Evolutionary conservation across 768 basidiomycete genomes (phyloP).

Genomic region (Favolaschia claudopus): DNA sequence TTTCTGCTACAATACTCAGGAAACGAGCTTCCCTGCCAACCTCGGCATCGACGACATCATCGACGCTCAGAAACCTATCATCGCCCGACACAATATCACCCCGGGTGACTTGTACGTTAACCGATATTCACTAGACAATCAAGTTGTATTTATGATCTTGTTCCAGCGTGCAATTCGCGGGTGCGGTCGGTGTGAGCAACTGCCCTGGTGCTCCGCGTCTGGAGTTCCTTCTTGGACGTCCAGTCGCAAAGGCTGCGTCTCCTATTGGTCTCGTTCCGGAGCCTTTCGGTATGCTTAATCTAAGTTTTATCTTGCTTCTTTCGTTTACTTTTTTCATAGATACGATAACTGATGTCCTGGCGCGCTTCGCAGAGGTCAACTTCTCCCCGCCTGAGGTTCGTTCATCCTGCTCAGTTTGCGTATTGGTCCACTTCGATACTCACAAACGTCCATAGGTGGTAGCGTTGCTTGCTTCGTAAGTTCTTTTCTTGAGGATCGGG

Average conservation of each 20-base stretch:
- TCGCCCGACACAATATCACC: slow-evolving; percentile 43
- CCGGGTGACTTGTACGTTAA: slow-evolving; percentile 55
- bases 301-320: background rate
- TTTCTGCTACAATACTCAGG: slow-evolving; percentile 21
- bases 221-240: slow-evolving; percentile 31
- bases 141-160: background rate
- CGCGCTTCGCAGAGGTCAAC: slow-evolving; percentile 43
- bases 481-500: background rate
- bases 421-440: background rate
- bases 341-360: slow-evolving; percentile 39
- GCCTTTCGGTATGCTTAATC: background rate
- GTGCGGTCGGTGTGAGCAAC: slow-evolving; percentile 38
- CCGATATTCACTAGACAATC: too few species aligned
- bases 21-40: slow-evolving; percentile 52
- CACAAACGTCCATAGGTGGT: too few species aligned
- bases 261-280: slow-evolving; percentile 15
- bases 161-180: slow-evolving; percentile 39
- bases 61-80: slow-evolving; percentile 42
- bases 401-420: slow-evolving; percentile 26
- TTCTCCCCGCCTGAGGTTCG: slow-evolving; percentile 43
- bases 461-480: slow-evolving; percentile 43
- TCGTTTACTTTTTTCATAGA: slow-evolving; percentile 25
- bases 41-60: slow-evolving; percentile 52
- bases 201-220: slow-evolving; percentile 44
- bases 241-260: slow-evolving; percentile 7